Percentiles rank a stretch among this genome's conserved stretches.
Evolutionary conservation across 345 rosid genomes (phyloP).

Genomic region (Ceriops zippeliana): DNA sequence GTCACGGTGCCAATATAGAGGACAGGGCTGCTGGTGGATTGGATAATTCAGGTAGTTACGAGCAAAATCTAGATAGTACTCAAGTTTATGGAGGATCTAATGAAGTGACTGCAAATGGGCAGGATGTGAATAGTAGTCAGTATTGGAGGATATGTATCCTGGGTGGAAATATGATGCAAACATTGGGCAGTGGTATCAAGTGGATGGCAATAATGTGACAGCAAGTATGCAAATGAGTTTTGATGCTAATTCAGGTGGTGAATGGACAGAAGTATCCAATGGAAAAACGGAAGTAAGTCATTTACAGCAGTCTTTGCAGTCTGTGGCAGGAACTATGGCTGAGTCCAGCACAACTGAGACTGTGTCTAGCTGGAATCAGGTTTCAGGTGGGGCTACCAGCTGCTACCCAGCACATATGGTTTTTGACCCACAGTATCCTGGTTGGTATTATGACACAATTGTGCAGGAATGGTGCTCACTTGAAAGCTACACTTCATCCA

Average conservation of each 20-base stretch:
- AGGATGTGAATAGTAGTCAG: slow-evolving; percentile 49
- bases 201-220: slow-evolving; percentile 40
- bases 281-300: slow-evolving; percentile 51
- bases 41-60: slow-evolving; percentile 35
- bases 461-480: slow-evolving; percentile 64
- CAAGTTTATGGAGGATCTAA: slow-evolving; percentile 31
- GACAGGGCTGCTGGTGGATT: slow-evolving; percentile 22
- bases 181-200: slow-evolving; percentile 81
- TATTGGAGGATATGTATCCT: slow-evolving; percentile 77
- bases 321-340: slow-evolving; percentile 42
- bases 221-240: slow-evolving; percentile 33
- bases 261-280: slow-evolving; percentile 40
- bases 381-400: slow-evolving; percentile 47
- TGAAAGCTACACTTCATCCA: slow-evolving; percentile 61
- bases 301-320: slow-evolving; percentile 58
- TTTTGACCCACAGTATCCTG: slow-evolving; percentile 91
- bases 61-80: slow-evolving; percentile 27
- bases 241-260: slow-evolving; percentile 29
- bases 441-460: slow-evolving; percentile 82
- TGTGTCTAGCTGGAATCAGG: slow-evolving; percentile 68
- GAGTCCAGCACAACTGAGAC: slow-evolving; percentile 50
- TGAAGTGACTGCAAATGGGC: slow-evolving; percentile 39
- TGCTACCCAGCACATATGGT: slow-evolving; percentile 86
- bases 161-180: slow-evolving; percentile 81
- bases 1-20: slow-evolving; percentile 26